A percentile compares a stretch with the other conserved stretches of the same genome.
These are phyloP conservation scores for Tilletia indica DNA, from an alignment of 1,284 basidiomycete genomes.

Conservation along the genomic window DNA sequence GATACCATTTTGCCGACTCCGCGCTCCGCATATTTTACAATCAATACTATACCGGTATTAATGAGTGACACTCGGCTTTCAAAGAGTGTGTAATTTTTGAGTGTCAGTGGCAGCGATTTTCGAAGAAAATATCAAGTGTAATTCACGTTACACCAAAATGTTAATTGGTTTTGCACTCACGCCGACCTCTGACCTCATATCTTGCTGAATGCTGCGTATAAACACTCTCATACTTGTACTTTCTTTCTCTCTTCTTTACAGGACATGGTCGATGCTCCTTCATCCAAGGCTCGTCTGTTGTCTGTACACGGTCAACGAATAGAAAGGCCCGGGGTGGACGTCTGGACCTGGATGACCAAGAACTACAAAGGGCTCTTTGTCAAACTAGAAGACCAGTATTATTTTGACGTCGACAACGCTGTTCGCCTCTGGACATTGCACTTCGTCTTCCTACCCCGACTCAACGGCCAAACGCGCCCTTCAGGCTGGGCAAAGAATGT, in stretches of 20 bases:
- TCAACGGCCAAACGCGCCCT: background rate
- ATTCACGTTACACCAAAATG: no score
- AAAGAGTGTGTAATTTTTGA: no score
- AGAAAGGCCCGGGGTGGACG: background rate
- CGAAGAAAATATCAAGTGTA: no score
- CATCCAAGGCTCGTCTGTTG: background rate
- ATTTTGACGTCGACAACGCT: background rate
- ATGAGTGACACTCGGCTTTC: no score
- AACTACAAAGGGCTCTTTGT: background rate
- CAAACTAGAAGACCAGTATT: background rate
- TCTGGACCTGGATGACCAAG: background rate
- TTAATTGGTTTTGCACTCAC: no score
- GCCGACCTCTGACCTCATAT: no score
- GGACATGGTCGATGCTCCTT: background rate
- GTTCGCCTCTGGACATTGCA: background rate
- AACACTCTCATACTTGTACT: no score
- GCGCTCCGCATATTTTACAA: no score
- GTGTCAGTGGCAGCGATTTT: no score
- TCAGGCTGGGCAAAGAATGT: background rate
- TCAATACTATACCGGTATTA: no score
- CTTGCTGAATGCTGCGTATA: no score
- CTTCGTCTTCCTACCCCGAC: constrained; percentile 5
- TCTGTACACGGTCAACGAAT: background rate
- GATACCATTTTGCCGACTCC: no score
- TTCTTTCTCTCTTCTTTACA: background rate